Evolutionary conservation across 2,329 filamentous ascomycete genomes (phyloP).

Genomic region (Xylariaceae sp.): DNA sequence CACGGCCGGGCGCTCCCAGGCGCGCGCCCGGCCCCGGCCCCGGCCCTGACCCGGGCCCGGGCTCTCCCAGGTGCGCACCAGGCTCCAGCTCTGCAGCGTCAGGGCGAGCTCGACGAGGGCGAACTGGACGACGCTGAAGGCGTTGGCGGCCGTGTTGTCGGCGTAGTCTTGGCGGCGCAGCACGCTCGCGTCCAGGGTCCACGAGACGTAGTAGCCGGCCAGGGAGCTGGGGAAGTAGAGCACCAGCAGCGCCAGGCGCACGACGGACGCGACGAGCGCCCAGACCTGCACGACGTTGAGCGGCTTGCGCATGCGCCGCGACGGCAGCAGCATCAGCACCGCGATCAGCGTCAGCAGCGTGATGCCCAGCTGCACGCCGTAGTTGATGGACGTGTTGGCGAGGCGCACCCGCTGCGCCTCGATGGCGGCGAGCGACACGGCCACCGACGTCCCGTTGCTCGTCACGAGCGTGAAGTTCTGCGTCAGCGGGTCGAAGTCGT

Average conservation of each 20-base stretch:
- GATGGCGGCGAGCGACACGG: conserved; percentile 15
- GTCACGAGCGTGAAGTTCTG: conserved; percentile 20
- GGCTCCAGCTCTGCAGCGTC: conserved; percentile 44
- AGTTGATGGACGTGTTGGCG: conserved; percentile 48
- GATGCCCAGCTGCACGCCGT: conserved; percentile 63
- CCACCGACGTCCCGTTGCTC: conserved; percentile 7
- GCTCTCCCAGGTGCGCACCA: conserved; percentile 41
- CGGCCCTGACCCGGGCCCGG: neutral
- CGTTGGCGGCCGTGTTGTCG: conserved; percentile 31
- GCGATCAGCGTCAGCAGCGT: conserved; percentile 57
- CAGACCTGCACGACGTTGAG: conserved; percentile 60
- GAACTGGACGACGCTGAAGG: conserved; percentile 36
- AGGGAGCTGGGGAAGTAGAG: conserved; percentile 55
- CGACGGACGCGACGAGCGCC: conserved; percentile 52
- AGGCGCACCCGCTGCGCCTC: conserved; percentile 17
- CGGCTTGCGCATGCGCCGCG: conserved; percentile 53
- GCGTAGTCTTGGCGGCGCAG: conserved; percentile 34
- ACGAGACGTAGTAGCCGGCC: conserved; percentile 52
- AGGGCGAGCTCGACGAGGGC: conserved; percentile 40
- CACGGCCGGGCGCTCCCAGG: conserved; percentile 5
- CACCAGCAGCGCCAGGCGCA: conserved; percentile 50
- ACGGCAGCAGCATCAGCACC: conserved; percentile 58
- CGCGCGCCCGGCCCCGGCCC: neutral
- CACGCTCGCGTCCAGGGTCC: conserved; percentile 44
- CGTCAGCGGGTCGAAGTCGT: conserved; percentile 14